Evolutionary conservation across 129 eudicot species (phyloP).

Genomic region (Logfia minima): DNA sequence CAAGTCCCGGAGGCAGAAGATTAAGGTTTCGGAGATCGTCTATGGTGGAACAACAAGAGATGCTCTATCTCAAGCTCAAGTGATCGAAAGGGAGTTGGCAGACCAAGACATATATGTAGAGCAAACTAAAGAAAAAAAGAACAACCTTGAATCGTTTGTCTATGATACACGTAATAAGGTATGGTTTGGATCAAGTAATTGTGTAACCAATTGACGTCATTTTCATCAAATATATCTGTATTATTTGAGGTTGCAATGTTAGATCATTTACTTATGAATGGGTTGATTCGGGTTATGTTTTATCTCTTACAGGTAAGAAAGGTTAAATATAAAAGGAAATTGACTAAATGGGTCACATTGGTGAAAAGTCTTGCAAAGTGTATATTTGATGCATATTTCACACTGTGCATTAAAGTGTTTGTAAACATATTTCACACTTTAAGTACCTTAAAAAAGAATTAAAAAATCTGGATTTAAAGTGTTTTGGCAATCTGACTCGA

Average conservation of each 20-base stretch:
- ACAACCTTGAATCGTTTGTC: slow-evolving; percentile 82
- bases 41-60: slow-evolving; percentile 51
- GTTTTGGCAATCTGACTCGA: background rate
- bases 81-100: slow-evolving; percentile 57
- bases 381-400: background rate
- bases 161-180: slow-evolving; percentile 96
- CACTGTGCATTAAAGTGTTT: background rate
- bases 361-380: slow-evolving; percentile 18
- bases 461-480: background rate
- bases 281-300: background rate
- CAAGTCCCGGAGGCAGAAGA: slow-evolving; percentile 44
- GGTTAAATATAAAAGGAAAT: background rate
- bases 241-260: background rate
- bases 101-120: slow-evolving; percentile 81
- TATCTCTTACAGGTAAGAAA: background rate
- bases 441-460: background rate
- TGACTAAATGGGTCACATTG: background rate
- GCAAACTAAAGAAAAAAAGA: slow-evolving; percentile 90
- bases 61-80: slow-evolving; percentile 64
- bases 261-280: background rate
- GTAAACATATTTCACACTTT: background rate
- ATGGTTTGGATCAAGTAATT: background rate
- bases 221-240: background rate
- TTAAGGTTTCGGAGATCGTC: slow-evolving; percentile 47
- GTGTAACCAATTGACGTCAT: background rate